Evolutionary conservation across 2,329 filamentous ascomycete species (phyloP), one percentile per base, ranked within the genome.

Genomic region (Paecilomyces formosus): DNA sequence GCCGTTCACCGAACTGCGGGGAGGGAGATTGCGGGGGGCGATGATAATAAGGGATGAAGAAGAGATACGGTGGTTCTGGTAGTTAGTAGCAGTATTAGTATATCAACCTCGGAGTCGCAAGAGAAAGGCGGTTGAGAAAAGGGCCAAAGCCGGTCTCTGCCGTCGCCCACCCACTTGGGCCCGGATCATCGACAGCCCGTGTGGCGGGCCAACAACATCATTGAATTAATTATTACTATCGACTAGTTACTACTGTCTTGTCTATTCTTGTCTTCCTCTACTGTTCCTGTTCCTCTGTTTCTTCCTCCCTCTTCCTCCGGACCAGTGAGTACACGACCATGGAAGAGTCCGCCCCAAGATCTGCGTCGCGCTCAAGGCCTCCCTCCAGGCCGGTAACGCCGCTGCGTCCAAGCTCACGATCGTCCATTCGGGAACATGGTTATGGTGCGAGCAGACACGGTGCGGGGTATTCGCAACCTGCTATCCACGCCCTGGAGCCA

Each of bases 371-470:
- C 63, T 79, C 84, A 54, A 82, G 81, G 54, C 82, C 81, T 18
- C 75, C 82, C 4, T 91, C 90, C 50, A 87, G 90, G 61, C 94
- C 93, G 22, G 96, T 92, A 1, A 97, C 94, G 3, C 94, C 94
- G 30, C 84, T 99, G 9, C 89, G 93, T 54, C 89, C 93, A 15
- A 91, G 90, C 21, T 97, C 93, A 3, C 88, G 93, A 56, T 92
- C 90, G 18, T 96, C 92, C 12, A 85, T 97, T 63, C 90, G 90
- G 69, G 89, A 92, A 60, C 85, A 86, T 57, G 83, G 84, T 55
- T 82, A 81, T 63, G 69, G 71, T 30, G 61, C 63, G 35, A 74
- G 65, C 58, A 67, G 71, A 56, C 64, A 68, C 57, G 68, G 66
- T 57, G 60, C 66, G 49, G 69, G 69, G 56, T 70, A 72, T 75